Evolutionary conservation across 176 grass and related monocot genomes (phyloP).

Genomic region (Microstegium vimineum): DNA sequence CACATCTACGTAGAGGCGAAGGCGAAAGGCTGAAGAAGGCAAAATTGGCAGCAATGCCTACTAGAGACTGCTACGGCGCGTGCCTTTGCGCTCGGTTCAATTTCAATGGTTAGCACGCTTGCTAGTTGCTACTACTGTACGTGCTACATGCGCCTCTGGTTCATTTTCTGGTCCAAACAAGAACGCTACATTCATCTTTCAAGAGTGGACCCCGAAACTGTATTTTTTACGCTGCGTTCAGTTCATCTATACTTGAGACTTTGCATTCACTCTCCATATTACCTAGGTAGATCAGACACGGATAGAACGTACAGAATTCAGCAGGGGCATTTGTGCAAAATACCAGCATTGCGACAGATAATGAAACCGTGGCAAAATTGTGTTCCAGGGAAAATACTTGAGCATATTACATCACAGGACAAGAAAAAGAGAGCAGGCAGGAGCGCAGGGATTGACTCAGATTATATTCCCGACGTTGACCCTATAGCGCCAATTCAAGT

Average conservation of each 20-base stretch:
- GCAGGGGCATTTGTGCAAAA: background rate
- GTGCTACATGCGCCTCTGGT: too few species aligned
- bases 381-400: background rate
- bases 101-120: too few species aligned
- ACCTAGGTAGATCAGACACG: background rate
- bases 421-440: background rate
- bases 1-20: too few species aligned
- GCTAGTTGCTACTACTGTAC: too few species aligned
- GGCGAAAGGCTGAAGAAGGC: too few species aligned
- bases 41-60: too few species aligned
- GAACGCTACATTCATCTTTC: slow-evolving; percentile 24
- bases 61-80: too few species aligned
- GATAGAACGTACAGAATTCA: background rate
- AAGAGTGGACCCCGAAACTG: background rate
- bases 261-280: background rate
- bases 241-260: background rate
- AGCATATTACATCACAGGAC: slow-evolving; percentile 17
- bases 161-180: too few species aligned
- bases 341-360: background rate
- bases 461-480: background rate
- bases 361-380: background rate
- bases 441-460: background rate
- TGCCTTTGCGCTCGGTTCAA: too few species aligned
- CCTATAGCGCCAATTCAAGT: background rate
- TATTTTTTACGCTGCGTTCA: background rate